Conservation (phyloP, 139 green algal species). For the Micromonas commoda region DNA sequence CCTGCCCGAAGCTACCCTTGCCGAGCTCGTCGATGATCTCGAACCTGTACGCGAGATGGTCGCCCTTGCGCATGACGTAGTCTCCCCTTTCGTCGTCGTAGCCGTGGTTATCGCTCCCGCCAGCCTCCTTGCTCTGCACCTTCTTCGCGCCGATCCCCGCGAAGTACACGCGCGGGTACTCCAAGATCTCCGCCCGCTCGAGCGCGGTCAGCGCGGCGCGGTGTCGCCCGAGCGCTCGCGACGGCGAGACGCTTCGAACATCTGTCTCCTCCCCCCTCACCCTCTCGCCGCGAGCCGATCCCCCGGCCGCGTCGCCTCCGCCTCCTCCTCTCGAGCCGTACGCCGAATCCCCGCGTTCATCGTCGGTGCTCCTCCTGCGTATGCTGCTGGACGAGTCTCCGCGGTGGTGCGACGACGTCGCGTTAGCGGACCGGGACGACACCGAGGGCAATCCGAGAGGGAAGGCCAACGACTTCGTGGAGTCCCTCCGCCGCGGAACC, state of each 20-base stretch:
- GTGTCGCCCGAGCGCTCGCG: conserved; percentile 52
- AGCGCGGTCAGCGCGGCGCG: conserved; percentile 59
- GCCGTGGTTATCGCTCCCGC: conserved; percentile 47
- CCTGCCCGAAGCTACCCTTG: conserved; percentile 74
- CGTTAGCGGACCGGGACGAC: too few relatives aligned
- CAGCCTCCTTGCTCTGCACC: conserved; percentile 47
- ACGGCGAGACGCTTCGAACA: conserved; percentile 35
- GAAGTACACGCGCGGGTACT: conserved; percentile 68
- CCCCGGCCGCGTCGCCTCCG: not conserved
- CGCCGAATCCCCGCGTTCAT: not conserved
- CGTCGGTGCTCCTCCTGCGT: too few relatives aligned
- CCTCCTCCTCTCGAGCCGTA: not conserved
- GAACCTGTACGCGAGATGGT: conserved; percentile 71
- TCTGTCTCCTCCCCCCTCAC: not conserved
- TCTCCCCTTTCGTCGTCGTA: conserved; percentile 80
- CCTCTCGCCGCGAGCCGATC: not conserved
- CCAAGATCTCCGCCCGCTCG: conserved; percentile 74
- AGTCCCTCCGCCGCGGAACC: too few relatives aligned
- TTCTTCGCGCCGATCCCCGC: conserved; percentile 49
- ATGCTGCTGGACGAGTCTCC: too few relatives aligned
- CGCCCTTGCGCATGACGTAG: conserved; percentile 52
- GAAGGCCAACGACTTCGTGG: too few relatives aligned
- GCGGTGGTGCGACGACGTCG: too few relatives aligned
- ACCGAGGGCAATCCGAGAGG: too few relatives aligned
- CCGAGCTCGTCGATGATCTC: conserved; percentile 61